A percentile compares a stretch with the other conserved stretches of the same genome.
phyloP scores from a whole-genome alignment of 352 stramenopile species.

The Phytopythium aichiense region DNA sequence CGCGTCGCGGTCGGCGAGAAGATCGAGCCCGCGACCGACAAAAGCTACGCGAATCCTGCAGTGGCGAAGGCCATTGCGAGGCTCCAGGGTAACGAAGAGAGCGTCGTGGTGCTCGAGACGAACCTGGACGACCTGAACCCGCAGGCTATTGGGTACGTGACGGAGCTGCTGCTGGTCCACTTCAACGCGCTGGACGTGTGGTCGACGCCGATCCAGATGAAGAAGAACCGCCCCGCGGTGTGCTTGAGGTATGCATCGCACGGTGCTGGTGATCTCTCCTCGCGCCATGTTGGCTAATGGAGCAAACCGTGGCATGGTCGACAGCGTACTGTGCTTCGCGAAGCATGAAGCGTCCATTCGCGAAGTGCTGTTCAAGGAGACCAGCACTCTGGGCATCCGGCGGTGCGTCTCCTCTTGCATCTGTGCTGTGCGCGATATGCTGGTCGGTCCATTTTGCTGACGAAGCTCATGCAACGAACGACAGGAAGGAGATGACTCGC shows the following conservation, averaged over 20 bases:
- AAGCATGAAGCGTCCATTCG: constrained; percentile 55
- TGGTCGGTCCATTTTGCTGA: background rate
- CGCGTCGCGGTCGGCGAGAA: constrained; percentile 78
- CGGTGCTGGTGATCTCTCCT: background rate
- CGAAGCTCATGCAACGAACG: background rate
- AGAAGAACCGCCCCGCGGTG: constrained; percentile 82
- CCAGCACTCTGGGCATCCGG: constrained; percentile 86
- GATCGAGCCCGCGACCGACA: constrained; percentile 23
- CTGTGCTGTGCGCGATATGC: background rate
- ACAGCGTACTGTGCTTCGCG: constrained; percentile 69
- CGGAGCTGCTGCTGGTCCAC: constrained; percentile 56
- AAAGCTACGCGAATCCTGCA: constrained; percentile 32
- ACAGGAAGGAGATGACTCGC: constrained; percentile 54
- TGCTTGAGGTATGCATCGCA: constrained; percentile 51
- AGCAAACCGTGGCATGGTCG: background rate
- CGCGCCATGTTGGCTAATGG: background rate
- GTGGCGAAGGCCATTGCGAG: background rate
- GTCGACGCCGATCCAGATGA: constrained; percentile 89
- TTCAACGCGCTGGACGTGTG: constrained; percentile 84
- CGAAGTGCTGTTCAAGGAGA: constrained; percentile 73
- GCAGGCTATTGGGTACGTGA: constrained; percentile 77
- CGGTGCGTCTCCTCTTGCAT: constrained; percentile 33
- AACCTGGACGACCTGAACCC: constrained; percentile 91
- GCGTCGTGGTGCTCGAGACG: constrained; percentile 81
- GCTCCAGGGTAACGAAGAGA: constrained; percentile 22